phyloP scores from a whole-genome alignment of 768 basidiomycete genomes.

The Pisolithus sp. region DNA sequence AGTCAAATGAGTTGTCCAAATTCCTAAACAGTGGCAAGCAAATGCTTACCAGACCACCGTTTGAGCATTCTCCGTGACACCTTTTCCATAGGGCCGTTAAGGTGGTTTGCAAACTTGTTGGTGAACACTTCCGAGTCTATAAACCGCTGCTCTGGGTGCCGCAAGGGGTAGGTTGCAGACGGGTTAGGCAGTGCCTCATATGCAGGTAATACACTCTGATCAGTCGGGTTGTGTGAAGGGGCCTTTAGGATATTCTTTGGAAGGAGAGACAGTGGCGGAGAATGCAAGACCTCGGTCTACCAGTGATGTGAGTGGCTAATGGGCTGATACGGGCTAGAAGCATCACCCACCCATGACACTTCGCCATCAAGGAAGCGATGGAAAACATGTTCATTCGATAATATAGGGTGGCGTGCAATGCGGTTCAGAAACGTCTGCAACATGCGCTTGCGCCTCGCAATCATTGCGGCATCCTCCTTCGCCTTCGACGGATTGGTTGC shows the following conservation, averaged over 20 bases:
- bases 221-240: constrained; percentile 90
- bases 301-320: constrained; percentile 5
- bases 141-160: constrained; percentile 91
- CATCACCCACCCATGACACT: constrained; percentile 79
- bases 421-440: constrained; percentile 93
- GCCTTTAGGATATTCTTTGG: constrained; percentile 97
- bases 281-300: constrained; percentile 87
- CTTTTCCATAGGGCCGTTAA: constrained; percentile 92
- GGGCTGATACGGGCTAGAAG: background rate
- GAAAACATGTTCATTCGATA: constrained; percentile 94
- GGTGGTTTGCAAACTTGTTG: constrained; percentile 88
- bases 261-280: constrained; percentile 82
- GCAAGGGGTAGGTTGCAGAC: constrained; percentile 80
- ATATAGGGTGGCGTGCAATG: constrained; percentile 82
- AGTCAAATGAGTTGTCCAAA: constrained; percentile 4
- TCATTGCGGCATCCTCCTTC: constrained; percentile 90
- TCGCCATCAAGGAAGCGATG: constrained; percentile 94
- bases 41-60: constrained; percentile 79
- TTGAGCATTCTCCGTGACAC: constrained; percentile 89
- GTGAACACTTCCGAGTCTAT: constrained; percentile 95
- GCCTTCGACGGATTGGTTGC: constrained; percentile 95
- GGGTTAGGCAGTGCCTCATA: constrained; percentile 88
- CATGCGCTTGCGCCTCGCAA: constrained; percentile 89
- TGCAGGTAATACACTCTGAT: constrained; percentile 61
- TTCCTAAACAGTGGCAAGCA: background rate